These are phyloP conservation scores for Wickerhamiella siamensis DNA, from an alignment of 805 yeast genomes.

Conservation along the genomic window DNA sequence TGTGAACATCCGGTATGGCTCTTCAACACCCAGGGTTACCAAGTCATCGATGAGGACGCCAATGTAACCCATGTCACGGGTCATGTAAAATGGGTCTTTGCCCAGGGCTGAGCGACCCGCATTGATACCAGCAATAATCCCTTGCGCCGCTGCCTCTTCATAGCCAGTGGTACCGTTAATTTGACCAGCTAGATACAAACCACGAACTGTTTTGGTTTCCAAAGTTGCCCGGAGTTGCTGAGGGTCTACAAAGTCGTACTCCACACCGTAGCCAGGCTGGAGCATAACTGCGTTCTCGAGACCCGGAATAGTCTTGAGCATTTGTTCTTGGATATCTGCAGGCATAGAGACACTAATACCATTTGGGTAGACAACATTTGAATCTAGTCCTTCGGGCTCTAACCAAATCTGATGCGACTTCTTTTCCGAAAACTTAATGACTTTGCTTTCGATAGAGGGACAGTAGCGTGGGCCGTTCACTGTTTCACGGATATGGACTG, in stretches of 20 bases:
- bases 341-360: slow-evolving; percentile 97
- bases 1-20: slow-evolving; percentile 96
- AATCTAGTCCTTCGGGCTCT: slow-evolving; percentile 88
- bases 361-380: slow-evolving; percentile 84
- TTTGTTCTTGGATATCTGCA: slow-evolving; percentile 65
- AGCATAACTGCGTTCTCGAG: slow-evolving; percentile 74
- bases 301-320: slow-evolving; percentile 72
- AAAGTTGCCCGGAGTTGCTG: slow-evolving; percentile 63
- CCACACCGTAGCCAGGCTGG: slow-evolving; percentile 98
- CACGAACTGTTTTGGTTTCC: slow-evolving; percentile 67
- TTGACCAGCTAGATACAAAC: slow-evolving; percentile 86
- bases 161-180: slow-evolving; percentile 98
- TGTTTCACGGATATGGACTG: slow-evolving; percentile 83
- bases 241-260: slow-evolving; percentile 92
- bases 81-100: slow-evolving; percentile 36
- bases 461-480: slow-evolving; percentile 96
- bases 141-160: slow-evolving; percentile 98
- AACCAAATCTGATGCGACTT: slow-evolving; percentile 75
- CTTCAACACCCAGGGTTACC: slow-evolving; percentile 88
- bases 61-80: slow-evolving; percentile 72
- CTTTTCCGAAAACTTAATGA: slow-evolving; percentile 66
- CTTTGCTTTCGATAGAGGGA: slow-evolving; percentile 88
- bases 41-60: slow-evolving; percentile 92
- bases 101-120: slow-evolving; percentile 51
- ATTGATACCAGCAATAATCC: slow-evolving; percentile 87